Percentiles rank a stretch among this genome's conserved stretches.
These are phyloP conservation scores for Aspergillus texensis DNA, from an alignment of 2,329 filamentous ascomycete species.

Conservation along the genomic window DNA sequence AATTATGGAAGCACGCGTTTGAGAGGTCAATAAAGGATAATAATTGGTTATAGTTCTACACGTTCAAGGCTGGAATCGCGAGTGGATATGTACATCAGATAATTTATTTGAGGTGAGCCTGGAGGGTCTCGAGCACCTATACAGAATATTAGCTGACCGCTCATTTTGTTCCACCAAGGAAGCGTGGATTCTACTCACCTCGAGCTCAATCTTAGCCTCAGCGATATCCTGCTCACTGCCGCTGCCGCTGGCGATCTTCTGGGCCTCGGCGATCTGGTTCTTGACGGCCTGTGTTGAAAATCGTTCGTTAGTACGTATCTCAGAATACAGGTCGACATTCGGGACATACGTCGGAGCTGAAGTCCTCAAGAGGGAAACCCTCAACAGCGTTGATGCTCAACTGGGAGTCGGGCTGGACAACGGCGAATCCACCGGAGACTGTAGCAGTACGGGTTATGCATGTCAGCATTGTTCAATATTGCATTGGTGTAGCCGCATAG, in stretches of 20 bases:
- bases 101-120: conserved; percentile 52
- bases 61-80: conserved; percentile 32
- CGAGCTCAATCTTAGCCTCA: conserved; percentile 98
- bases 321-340: not conserved
- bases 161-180: not conserved
- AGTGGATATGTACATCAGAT: conserved; percentile 45
- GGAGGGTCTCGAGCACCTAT: conserved; percentile 54
- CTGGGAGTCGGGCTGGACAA: conserved; percentile 90
- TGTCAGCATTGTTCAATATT: conserved; percentile 25
- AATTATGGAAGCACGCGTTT: not conserved
- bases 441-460: conserved; percentile 16
- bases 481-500: conserved; percentile 1
- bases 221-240: conserved; percentile 97
- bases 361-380: conserved; percentile 92
- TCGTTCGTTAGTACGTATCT: conserved; percentile 9
- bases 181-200: conserved; percentile 62
- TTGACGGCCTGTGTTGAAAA: conserved; percentile 64
- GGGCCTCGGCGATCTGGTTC: conserved; percentile 88
- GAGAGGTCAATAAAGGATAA: conserved; percentile 13
- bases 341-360: conserved; percentile 73
- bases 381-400: conserved; percentile 99
- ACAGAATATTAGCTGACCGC: conserved; percentile 11
- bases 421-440: conserved; percentile 97
- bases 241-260: conserved; percentile 87
- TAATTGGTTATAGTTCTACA: conserved; percentile 43